A percentile compares a stretch with the other conserved stretches of the same genome.
Conservation (phyloP, 1,284 basidiomycete species). For the Trametes hirsuta region DNA sequence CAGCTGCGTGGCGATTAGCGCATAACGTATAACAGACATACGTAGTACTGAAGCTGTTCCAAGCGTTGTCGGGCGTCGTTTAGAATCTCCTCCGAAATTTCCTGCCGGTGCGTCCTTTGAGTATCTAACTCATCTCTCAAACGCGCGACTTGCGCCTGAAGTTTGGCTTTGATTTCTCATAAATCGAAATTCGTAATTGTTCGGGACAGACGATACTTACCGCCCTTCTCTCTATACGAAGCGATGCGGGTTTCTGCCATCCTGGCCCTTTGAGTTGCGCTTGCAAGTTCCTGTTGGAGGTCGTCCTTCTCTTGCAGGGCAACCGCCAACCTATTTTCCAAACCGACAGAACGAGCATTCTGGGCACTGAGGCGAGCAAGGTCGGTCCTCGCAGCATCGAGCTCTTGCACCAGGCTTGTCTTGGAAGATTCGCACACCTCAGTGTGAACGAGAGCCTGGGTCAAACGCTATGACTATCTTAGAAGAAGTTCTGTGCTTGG, state of each 20-base stretch:
- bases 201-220: slow-evolving; percentile 29
- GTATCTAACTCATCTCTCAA: slow-evolving; percentile 68
- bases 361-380: slow-evolving; percentile 72
- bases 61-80: slow-evolving; percentile 73
- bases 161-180: slow-evolving; percentile 53
- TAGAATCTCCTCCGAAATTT: slow-evolving; percentile 74
- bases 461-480: slow-evolving; percentile 60
- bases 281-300: slow-evolving; percentile 80
- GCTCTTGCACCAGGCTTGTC: slow-evolving; percentile 73
- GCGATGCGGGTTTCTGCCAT: slow-evolving; percentile 70
- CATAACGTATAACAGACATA: slow-evolving; percentile 32
- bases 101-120: slow-evolving; percentile 66
- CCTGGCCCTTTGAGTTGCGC: slow-evolving; percentile 70
- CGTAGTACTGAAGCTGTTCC: slow-evolving; percentile 62
- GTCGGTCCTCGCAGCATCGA: slow-evolving; percentile 75
- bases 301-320: slow-evolving; percentile 81
- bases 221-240: slow-evolving; percentile 64
- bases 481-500: background rate
- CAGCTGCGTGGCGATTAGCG: background rate
- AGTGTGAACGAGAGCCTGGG: slow-evolving; percentile 80
- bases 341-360: slow-evolving; percentile 69
- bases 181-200: background rate
- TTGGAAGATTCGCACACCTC: slow-evolving; percentile 84
- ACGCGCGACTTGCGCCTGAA: slow-evolving; percentile 71
- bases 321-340: slow-evolving; percentile 67